Evolutionary conservation across 805 yeast species (phyloP), one percentile per base, ranked within the genome.

Genomic region (Sungouiozyma ichnusensis): DNA sequence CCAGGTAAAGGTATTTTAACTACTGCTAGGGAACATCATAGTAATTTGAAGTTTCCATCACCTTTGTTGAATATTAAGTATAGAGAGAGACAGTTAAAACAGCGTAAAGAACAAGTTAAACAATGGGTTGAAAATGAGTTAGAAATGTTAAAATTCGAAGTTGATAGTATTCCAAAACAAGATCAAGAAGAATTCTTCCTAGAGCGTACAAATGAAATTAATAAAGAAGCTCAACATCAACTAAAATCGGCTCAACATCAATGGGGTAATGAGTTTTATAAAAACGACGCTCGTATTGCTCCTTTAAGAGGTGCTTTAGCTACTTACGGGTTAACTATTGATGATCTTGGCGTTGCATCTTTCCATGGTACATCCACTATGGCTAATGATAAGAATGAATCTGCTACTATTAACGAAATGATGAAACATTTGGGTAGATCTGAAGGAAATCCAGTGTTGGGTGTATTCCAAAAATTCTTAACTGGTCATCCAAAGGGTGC

Each of bases 401-500:
- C 95, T 46, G 81, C 82, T 46, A 85, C 97, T 34, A 73, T 94
- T 64, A 81, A 92, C 65, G 69, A 74, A 56, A 92, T 94, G 97
- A 83, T 94, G 80, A 69, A 74, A 60, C 98, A 92, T 63, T 73
- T 92, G 62, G 98, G 97, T 54, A 82, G 99, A 71, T 71, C 95
- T 44, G 87, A 85, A 71, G 99, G 99, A 71, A 94, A 92, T 71
- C 95, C 98, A 49, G 88, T 94, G 39, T 74, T 82, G 54, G 97
- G 97, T 77, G 94, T 92, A 43, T 90, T 94, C 95, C 99, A 92
- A 71, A 92, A 92, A 70, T 92, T 76, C 79, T 77, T 92, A 62
- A 92, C 99, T 57, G 99, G 99, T 70, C 99, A 92, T 74, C 98
- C 98, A 58, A 92, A 92, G 84, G 99, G 99, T 77, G 98, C 98